Evolutionary conservation across 2,329 filamentous ascomycete genomes (phyloP).

Genomic region (Epichloe amarillans): DNA sequence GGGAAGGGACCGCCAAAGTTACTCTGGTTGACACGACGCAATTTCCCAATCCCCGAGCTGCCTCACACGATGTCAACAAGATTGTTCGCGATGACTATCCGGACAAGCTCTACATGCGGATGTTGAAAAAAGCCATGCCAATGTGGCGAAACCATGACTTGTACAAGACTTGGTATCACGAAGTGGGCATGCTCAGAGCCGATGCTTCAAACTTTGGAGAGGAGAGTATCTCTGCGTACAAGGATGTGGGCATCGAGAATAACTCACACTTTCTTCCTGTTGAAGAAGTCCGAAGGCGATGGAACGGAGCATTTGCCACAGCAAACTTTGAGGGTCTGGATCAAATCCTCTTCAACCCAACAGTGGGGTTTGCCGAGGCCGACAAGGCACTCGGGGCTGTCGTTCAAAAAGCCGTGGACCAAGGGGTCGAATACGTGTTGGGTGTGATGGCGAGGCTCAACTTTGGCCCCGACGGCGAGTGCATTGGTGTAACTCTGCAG

Average conservation of each 20-base stretch:
- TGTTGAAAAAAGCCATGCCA: constrained; percentile 28
- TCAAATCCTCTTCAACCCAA: constrained; percentile 42
- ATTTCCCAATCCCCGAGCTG: constrained; percentile 25
- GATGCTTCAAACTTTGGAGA: constrained; percentile 29
- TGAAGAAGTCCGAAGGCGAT: constrained; percentile 39
- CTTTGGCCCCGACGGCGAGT: constrained; percentile 32
- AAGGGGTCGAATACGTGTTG: constrained; percentile 42
- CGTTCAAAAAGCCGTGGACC: constrained; percentile 34
- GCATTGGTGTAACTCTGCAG: constrained; percentile 34
- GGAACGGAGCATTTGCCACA: constrained; percentile 43
- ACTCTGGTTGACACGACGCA: constrained; percentile 23
- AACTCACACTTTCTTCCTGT: constrained; percentile 27
- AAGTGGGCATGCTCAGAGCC: constrained; percentile 39
- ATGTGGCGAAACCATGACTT: constrained; percentile 30
- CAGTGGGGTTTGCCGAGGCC: constrained; percentile 45
- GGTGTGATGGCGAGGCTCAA: constrained; percentile 33
- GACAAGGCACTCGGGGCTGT: constrained; percentile 42
- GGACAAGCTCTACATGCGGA: constrained; percentile 25
- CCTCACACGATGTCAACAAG: constrained; percentile 35
- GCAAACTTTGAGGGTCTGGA: constrained; percentile 42
- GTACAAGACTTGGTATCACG: constrained; percentile 41
- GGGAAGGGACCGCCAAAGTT: constrained; percentile 16
- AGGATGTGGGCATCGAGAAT: constrained; percentile 25
- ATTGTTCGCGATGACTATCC: constrained; percentile 30
- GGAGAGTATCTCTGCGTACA: constrained; percentile 27